Percentiles rank a stretch among this genome's conserved stretches.
These are phyloP conservation scores for Monosporascus sp. DNA, from an alignment of 2,329 filamentous ascomycete genomes.

Conservation along the genomic window DNA sequence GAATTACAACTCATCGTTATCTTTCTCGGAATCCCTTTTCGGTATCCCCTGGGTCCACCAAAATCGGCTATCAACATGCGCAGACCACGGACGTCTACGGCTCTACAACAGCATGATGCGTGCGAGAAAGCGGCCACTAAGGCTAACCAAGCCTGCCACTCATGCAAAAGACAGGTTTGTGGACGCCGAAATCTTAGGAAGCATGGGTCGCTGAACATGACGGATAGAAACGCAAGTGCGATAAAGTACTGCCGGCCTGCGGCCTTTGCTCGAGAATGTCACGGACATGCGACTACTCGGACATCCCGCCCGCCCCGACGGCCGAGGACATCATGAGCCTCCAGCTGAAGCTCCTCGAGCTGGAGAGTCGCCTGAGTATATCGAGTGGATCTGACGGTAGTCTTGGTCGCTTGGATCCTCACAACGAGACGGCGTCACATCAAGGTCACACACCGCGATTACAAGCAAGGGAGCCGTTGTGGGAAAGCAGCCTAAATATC, in stretches of 20 bases:
- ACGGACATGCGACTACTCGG: slow-evolving; percentile 36
- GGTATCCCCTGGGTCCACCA: too few species aligned
- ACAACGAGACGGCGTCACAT: slow-evolving; percentile 18
- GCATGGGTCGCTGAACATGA: not conserved
- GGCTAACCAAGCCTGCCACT: not conserved
- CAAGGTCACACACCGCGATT: slow-evolving; percentile 5
- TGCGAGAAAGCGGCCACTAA: not conserved
- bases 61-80: not conserved
- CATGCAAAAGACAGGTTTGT: not conserved
- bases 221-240: slow-evolving; percentile 46
- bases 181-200: not conserved
- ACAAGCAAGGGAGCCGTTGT: slow-evolving; percentile 9
- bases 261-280: slow-evolving; percentile 39
- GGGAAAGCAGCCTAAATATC: slow-evolving; percentile 17
- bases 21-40: too few species aligned
- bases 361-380: slow-evolving; percentile 31
- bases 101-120: not conserved
- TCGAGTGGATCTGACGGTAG: slow-evolving; percentile 8
- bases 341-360: slow-evolving; percentile 30
- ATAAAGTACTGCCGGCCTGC: slow-evolving; percentile 44
- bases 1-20: too few species aligned
- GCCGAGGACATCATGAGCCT: slow-evolving; percentile 35
- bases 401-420: slow-evolving; percentile 8
- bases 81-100: not conserved
- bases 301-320: slow-evolving; percentile 29